Evolutionary conservation across 805 yeast genomes (phyloP).

Genomic region (Priceomyces medius): DNA sequence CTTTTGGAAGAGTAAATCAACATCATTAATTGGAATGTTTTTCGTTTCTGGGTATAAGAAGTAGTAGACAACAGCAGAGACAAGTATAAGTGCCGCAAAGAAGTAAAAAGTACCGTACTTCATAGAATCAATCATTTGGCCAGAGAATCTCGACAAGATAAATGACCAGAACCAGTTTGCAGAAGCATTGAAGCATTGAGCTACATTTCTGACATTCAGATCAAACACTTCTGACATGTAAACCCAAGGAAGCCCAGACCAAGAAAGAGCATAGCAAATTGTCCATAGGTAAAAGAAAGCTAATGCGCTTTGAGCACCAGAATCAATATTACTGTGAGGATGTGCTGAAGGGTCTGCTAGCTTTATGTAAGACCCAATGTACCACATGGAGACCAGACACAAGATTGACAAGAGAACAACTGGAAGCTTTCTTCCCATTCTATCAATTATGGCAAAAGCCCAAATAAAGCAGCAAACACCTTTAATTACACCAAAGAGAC

Average conservation of each 20-base stretch:
- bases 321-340: slow-evolving; percentile 20
- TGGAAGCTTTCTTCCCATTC: slow-evolving; percentile 44
- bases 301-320: slow-evolving; percentile 43
- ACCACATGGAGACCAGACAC: slow-evolving; percentile 47
- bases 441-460: slow-evolving; percentile 47
- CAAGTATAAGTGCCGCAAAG: slow-evolving; percentile 31
- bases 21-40: slow-evolving; percentile 33
- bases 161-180: slow-evolving; percentile 52
- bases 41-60: slow-evolving; percentile 40
- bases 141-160: slow-evolving; percentile 46
- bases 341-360: slow-evolving; percentile 26
- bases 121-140: slow-evolving; percentile 43
- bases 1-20: slow-evolving; percentile 33
- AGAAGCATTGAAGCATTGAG: slow-evolving; percentile 44
- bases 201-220: slow-evolving; percentile 40
- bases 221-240: slow-evolving; percentile 48
- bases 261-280: slow-evolving; percentile 39
- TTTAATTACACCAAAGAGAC: slow-evolving; percentile 51
- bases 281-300: slow-evolving; percentile 50
- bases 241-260: slow-evolving; percentile 50
- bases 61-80: slow-evolving; percentile 28
- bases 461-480: slow-evolving; percentile 42
- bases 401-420: slow-evolving; percentile 35
- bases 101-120: slow-evolving; percentile 46
- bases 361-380: slow-evolving; percentile 48